A percentile compares a stretch with the other conserved stretches of the same genome.
Evolutionary conservation across 2,329 filamentous ascomycete genomes (phyloP).

Genomic region (Malbranchea cinnamomea): DNA sequence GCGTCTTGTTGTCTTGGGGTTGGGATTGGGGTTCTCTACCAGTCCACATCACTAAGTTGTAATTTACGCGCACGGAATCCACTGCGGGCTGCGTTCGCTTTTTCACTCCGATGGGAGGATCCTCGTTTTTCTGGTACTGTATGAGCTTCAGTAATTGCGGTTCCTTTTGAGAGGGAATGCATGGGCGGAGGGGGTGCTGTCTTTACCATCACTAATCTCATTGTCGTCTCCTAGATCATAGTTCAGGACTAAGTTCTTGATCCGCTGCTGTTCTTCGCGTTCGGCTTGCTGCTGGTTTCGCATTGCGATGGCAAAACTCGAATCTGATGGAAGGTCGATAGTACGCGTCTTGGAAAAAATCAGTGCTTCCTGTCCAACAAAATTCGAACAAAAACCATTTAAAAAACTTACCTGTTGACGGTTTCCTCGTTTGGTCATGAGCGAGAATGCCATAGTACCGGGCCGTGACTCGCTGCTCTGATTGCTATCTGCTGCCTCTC

Average conservation of each 20-base stretch:
- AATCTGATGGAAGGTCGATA: slow-evolving; percentile 74
- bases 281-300: slow-evolving; percentile 90
- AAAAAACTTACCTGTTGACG: slow-evolving; percentile 59
- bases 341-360: slow-evolving; percentile 56
- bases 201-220: slow-evolving; percentile 65
- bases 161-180: slow-evolving; percentile 13
- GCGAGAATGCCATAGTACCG: slow-evolving; percentile 86
- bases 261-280: slow-evolving; percentile 89
- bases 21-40: slow-evolving; percentile 41
- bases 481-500: slow-evolving; percentile 37
- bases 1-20: background rate
- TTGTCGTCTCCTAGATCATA: slow-evolving; percentile 77
- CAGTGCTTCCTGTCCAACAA: background rate
- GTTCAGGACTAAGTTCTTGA: slow-evolving; percentile 94
- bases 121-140: slow-evolving; percentile 28
- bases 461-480: slow-evolving; percentile 20
- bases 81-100: slow-evolving; percentile 45
- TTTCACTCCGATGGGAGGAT: slow-evolving; percentile 24
- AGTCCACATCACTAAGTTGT: slow-evolving; percentile 93
- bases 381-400: background rate
- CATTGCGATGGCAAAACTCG: slow-evolving; percentile 90
- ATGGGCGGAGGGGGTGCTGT: slow-evolving; percentile 18
- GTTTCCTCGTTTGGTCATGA: slow-evolving; percentile 92
- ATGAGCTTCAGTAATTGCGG: slow-evolving; percentile 20
- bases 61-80: slow-evolving; percentile 78